A percentile compares a stretch with the other conserved stretches of the same genome.
phyloP scores from a whole-genome alignment of 2,329 filamentous ascomycete species.

The Juglanconis sp. region DNA sequence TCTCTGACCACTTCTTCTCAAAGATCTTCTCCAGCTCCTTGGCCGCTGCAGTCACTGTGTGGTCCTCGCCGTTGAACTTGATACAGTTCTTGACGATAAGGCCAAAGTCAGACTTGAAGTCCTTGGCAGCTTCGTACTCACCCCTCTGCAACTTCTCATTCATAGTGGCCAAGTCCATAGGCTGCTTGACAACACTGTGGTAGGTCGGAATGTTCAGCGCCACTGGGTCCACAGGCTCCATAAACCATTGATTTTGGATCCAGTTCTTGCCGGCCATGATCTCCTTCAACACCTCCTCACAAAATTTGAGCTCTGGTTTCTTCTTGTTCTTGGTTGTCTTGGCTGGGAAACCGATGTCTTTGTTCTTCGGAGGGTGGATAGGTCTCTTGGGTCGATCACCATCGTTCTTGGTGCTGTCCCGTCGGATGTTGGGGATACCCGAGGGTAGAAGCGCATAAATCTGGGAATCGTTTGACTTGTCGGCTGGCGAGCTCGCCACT shows the following conservation, averaged over 20 bases:
- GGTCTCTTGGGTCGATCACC: constrained; percentile 84
- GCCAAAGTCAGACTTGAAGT: constrained; percentile 79
- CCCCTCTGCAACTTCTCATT: constrained; percentile 71
- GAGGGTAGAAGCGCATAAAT: constrained; percentile 72
- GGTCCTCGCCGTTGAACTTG: constrained; percentile 77
- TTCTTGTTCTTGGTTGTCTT: constrained; percentile 92
- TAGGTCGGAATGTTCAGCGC: constrained; percentile 92
- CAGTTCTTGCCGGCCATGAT: constrained; percentile 72
- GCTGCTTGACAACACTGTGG: constrained; percentile 90
- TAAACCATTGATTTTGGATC: constrained; percentile 68
- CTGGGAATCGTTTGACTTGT: constrained; percentile 34
- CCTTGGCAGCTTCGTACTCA: constrained; percentile 76
- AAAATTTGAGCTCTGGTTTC: constrained; percentile 86
- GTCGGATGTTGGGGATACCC: constrained; percentile 77
- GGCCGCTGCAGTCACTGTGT: constrained; percentile 70
- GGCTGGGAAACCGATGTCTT: constrained; percentile 82
- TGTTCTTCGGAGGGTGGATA: constrained; percentile 85
- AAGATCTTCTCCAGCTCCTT: constrained; percentile 73
- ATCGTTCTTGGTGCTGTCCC: constrained; percentile 75
- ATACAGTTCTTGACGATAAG: constrained; percentile 88
- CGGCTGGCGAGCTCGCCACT: constrained; percentile 29
- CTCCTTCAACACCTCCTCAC: constrained; percentile 76
- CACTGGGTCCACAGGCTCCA: constrained; percentile 85
- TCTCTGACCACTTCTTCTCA: constrained; percentile 70
- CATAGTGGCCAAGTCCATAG: constrained; percentile 91